Percentiles rank a stretch among this genome's conserved stretches.
phyloP scores from a whole-genome alignment of 2,329 filamentous ascomycete genomes.

The Beauveria bassiana region DNA sequence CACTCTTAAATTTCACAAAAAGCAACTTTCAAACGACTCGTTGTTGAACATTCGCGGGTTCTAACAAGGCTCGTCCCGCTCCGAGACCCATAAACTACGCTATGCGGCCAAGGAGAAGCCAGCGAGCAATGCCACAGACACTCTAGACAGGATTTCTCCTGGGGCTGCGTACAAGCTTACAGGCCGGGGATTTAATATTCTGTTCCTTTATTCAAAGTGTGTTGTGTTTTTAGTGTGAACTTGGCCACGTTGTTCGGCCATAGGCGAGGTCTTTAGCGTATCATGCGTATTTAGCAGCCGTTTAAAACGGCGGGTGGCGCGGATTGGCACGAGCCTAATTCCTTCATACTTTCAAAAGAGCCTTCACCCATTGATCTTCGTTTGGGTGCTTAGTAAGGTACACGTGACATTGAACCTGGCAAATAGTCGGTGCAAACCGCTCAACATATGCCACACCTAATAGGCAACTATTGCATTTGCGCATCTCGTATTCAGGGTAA shows the following conservation, averaged over 20 bases:
- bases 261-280: background rate
- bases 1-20: background rate
- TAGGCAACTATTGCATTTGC: background rate
- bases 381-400: too few relatives aligned
- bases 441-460: background rate
- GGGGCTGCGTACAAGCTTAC: background rate
- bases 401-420: background rate
- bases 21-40: background rate
- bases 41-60: background rate
- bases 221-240: background rate
- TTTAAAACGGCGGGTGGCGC: background rate
- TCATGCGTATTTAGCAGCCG: background rate
- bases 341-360: too few relatives aligned
- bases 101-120: constrained; percentile 2
- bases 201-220: too few relatives aligned
- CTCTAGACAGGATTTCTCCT: background rate
- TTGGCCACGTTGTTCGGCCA: background rate
- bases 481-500: constrained; percentile 3
- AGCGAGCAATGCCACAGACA: background rate
- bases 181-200: too few relatives aligned
- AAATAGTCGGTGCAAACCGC: background rate
- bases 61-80: constrained; percentile 9
- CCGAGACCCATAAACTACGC: constrained; percentile 9
- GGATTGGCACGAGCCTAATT: too few relatives aligned
- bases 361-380: too few relatives aligned